Conservation (phyloP, 768 basidiomycete genomes). For the Rickenella mellea region DNA sequence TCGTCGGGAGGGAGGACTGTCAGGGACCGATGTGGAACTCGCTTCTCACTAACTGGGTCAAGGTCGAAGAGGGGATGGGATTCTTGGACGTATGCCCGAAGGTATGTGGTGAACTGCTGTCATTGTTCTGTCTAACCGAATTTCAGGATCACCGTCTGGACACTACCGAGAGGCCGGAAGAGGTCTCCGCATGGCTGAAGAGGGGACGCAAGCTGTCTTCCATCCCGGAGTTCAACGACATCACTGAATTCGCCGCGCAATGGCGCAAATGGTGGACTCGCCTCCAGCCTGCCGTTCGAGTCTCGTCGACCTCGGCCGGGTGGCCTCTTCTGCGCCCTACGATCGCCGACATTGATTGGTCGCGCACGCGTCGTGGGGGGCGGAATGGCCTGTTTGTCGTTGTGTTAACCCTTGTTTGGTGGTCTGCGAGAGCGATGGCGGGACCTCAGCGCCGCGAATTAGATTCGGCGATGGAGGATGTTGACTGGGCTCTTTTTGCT, state of each 20-base stretch:
- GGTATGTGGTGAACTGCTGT: no score
- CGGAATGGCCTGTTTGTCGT: background rate
- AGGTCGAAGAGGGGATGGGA: no score
- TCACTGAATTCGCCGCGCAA: background rate
- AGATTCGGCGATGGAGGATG: no score
- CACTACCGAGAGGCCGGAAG: background rate
- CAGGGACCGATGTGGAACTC: no score
- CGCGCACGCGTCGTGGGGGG: background rate
- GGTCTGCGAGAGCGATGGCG: no score
- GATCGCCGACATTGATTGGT: background rate
- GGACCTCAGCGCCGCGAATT: no score
- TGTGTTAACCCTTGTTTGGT: background rate
- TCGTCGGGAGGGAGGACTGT: no score
- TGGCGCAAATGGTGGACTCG: background rate
- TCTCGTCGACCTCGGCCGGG: background rate
- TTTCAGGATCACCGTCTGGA: no score
- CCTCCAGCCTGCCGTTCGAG: background rate
- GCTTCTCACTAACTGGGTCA: no score
- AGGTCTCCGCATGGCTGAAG: background rate
- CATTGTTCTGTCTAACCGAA: no score
- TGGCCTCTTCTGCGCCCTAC: background rate
- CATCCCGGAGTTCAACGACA: background rate
- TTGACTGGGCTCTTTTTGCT: no score
- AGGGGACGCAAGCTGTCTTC: background rate
- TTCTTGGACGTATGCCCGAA: no score